These are phyloP conservation scores for Apocynum venetum DNA, from an alignment of 257 asterid genomes.

Conservation along the genomic window DNA sequence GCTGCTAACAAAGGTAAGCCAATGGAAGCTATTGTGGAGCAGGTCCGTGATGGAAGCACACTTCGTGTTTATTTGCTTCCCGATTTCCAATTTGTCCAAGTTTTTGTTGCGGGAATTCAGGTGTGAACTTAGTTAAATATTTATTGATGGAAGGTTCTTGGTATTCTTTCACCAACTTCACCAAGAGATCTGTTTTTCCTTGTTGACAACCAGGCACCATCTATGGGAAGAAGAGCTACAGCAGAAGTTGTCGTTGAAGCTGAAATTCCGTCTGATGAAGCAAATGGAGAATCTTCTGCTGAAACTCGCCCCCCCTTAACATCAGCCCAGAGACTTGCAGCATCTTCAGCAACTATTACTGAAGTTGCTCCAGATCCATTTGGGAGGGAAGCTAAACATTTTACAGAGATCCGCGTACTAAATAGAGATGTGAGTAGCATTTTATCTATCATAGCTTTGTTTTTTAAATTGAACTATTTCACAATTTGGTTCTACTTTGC, in stretches of 20 bases:
- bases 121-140: conserved; percentile 25
- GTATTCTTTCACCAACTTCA: background rate
- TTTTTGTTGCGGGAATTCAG: conserved; percentile 91
- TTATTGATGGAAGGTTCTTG: background rate
- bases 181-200: background rate
- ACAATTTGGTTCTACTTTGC: conserved; percentile 24
- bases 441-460: background rate
- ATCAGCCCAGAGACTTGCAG: conserved; percentile 86
- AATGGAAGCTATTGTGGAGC: conserved; percentile 94
- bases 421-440: conserved; percentile 75
- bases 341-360: conserved; percentile 48
- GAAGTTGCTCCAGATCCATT: conserved; percentile 84
- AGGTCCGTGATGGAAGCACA: conserved; percentile 95
- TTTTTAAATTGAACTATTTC: background rate
- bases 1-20: conserved; percentile 76
- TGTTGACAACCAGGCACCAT: conserved; percentile 61
- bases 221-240: conserved; percentile 81
- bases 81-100: conserved; percentile 83
- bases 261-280: conserved; percentile 47
- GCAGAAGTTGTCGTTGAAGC: conserved; percentile 42
- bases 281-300: conserved; percentile 59
- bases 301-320: conserved; percentile 68
- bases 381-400: conserved; percentile 97
- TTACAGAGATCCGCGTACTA: conserved; percentile 84
- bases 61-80: conserved; percentile 91